Conservation (phyloP, 495 filamentous ascomycete genomes). For the Tuber indicum region DNA sequence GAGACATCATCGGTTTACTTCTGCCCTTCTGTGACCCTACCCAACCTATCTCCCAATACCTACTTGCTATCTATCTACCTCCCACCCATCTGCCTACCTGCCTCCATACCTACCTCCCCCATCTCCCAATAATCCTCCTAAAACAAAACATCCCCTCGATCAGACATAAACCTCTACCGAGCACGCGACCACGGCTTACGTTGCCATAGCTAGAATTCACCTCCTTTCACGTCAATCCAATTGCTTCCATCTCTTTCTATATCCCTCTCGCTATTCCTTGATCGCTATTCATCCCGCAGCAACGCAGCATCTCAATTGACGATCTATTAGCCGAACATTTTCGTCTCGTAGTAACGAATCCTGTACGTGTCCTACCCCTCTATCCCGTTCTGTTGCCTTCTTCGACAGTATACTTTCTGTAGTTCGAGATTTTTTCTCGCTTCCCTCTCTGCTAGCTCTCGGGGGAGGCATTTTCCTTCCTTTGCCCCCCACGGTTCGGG, state of each 20-base stretch:
- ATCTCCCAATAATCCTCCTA: constrained; percentile 7
- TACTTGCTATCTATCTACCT: constrained; percentile 6
- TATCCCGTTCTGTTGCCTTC: not conserved
- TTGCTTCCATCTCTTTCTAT: constrained; percentile 8
- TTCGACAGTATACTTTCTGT: not conserved
- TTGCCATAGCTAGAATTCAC: constrained; percentile 7
- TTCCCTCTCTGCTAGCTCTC: constrained; percentile 12
- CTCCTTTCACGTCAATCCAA: constrained; percentile 18
- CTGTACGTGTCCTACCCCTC: constrained; percentile 1
- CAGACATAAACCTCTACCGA: constrained; percentile 1
- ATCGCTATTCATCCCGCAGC: not conserved
- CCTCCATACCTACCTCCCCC: constrained; percentile 5
- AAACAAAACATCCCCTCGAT: not conserved
- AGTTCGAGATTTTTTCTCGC: not conserved
- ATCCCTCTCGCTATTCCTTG: not conserved
- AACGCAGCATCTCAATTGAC: not conserved
- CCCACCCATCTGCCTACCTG: not conserved
- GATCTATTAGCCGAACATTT: constrained; percentile 15
- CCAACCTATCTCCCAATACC: constrained; percentile 4
- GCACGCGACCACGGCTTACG: constrained; percentile 22
- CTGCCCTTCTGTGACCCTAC: not conserved
- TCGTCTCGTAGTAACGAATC: constrained; percentile 6
- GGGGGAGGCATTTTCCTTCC: constrained; percentile 11
- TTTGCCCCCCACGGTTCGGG: constrained; percentile 11
- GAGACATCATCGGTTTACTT: constrained; percentile 14